Evolutionary conservation across 352 stramenopile species (phyloP).

Genomic region (Globisporangium yorkense): DNA sequence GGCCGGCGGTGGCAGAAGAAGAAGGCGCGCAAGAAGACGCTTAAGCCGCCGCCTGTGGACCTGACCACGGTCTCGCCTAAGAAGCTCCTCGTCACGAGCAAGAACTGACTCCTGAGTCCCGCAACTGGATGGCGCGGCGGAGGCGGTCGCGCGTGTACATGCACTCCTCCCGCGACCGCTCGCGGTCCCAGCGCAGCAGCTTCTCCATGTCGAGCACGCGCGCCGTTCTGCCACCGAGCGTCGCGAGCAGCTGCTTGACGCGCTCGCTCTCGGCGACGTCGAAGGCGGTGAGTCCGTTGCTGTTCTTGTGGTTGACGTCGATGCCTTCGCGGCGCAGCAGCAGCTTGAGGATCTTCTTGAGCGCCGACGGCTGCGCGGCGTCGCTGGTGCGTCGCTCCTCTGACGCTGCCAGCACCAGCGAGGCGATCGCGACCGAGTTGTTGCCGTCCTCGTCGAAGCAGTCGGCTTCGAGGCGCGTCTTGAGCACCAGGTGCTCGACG

Average conservation of each 20-base stretch:
- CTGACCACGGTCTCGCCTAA: conserved; percentile 30
- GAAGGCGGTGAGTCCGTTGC: conserved; percentile 49
- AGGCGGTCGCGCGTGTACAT: conserved; percentile 29
- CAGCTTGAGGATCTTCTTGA: conserved; percentile 24
- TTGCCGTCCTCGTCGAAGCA: conserved; percentile 75
- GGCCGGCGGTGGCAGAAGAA: conserved; percentile 17
- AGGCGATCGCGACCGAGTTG: conserved; percentile 50
- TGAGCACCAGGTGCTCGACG: conserved; percentile 43
- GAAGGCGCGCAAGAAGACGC: conserved; percentile 17
- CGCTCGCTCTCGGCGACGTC: conserved; percentile 41
- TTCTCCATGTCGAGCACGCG: conserved; percentile 35
- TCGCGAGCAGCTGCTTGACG: conserved; percentile 35
- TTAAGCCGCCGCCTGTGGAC: conserved; percentile 14
- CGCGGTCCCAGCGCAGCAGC: conserved; percentile 46
- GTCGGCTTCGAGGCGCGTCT: conserved; percentile 37
- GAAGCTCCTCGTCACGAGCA: conserved; percentile 39
- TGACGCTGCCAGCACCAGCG: conserved; percentile 27
- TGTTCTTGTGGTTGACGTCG: conserved; percentile 74
- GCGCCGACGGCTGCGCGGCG: conserved; percentile 3
- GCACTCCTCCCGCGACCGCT: conserved; percentile 39
- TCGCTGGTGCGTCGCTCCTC: conserved; percentile 2
- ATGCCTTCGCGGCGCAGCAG: conserved; percentile 21
- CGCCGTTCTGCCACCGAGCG: conserved; percentile 37
- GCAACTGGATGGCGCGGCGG: conserved; percentile 22
- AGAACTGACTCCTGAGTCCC: conserved; percentile 20